These are phyloP conservation scores for Puccinellia tenuiflora DNA, from an alignment of 176 grass and related monocot genomes.

Conservation along the genomic window DNA sequence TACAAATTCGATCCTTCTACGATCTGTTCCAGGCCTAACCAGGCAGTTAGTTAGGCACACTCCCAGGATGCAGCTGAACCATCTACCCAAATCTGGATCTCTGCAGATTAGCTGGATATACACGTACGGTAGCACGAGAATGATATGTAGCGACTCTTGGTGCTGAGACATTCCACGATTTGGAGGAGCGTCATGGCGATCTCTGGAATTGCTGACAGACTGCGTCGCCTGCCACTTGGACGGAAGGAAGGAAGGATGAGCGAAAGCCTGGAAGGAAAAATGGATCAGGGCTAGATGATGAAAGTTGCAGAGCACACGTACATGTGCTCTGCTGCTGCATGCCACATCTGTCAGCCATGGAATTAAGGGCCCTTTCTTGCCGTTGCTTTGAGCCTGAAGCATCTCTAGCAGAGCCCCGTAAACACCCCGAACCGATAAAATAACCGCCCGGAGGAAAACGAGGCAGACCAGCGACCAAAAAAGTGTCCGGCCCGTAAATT, in stretches of 20 bases:
- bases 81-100: background rate
- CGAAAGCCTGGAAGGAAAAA: background rate
- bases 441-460: too few relatives aligned
- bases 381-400: slow-evolving; percentile 45
- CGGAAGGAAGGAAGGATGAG: background rate
- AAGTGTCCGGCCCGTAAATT: too few relatives aligned
- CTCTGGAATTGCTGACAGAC: background rate
- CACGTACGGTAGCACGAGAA: background rate
- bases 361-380: background rate
- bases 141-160: background rate
- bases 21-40: too few relatives aligned
- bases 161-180: background rate
- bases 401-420: too few relatives aligned
- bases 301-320: background rate
- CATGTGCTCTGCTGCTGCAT: background rate
- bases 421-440: too few relatives aligned
- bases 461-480: too few relatives aligned
- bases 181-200: background rate
- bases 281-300: background rate
- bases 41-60: too few relatives aligned
- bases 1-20: too few relatives aligned
- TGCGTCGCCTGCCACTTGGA: background rate
- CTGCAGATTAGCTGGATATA: background rate
- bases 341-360: slow-evolving; percentile 20
- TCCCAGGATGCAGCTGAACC: background rate